Evolutionary conservation across 202 grass and related monocot species (phyloP).

Genomic region (Digitaria exilis): DNA sequence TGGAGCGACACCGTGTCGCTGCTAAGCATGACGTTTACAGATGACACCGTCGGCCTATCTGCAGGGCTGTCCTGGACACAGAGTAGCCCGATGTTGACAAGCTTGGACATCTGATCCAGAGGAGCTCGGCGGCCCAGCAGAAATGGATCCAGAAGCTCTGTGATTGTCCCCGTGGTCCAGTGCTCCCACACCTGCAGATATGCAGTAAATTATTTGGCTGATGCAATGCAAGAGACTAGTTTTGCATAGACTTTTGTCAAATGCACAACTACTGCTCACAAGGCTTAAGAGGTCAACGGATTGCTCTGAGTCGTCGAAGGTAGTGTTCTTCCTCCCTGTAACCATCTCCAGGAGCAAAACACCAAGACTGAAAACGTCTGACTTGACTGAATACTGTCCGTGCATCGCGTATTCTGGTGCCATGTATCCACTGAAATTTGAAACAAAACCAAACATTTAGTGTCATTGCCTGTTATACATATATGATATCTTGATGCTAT

Average conservation of each 20-base stretch:
- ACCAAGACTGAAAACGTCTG: conserved; percentile 52
- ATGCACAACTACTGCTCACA: conserved; percentile 32
- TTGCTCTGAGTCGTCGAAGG: conserved; percentile 14
- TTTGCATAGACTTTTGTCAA: not conserved
- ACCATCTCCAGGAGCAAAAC: conserved; percentile 59
- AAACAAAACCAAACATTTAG: not conserved
- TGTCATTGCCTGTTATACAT: too few species aligned
- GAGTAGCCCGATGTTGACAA: conserved; percentile 43
- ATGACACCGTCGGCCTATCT: conserved; percentile 50
- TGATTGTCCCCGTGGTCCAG: conserved; percentile 34
- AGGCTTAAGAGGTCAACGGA: conserved; percentile 47
- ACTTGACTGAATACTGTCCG: conserved; percentile 51
- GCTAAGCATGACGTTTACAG: conserved; percentile 52
- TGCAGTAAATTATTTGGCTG: too few species aligned
- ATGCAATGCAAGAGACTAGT: too few species aligned
- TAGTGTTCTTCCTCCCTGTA: conserved; percentile 53
- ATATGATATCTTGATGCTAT: too few species aligned
- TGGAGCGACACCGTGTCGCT: conserved; percentile 32
- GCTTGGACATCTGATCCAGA: conserved; percentile 38
- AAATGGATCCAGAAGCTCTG: conserved; percentile 37
- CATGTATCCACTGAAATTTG: conserved; percentile 52
- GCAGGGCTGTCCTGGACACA: conserved; percentile 51
- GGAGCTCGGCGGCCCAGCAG: not conserved
- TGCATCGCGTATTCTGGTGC: conserved; percentile 56
- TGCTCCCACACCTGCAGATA: conserved; percentile 38